Evolutionary conservation across 2,329 filamentous ascomycete genomes (phyloP).

Genomic region (Amauroascus niger): DNA sequence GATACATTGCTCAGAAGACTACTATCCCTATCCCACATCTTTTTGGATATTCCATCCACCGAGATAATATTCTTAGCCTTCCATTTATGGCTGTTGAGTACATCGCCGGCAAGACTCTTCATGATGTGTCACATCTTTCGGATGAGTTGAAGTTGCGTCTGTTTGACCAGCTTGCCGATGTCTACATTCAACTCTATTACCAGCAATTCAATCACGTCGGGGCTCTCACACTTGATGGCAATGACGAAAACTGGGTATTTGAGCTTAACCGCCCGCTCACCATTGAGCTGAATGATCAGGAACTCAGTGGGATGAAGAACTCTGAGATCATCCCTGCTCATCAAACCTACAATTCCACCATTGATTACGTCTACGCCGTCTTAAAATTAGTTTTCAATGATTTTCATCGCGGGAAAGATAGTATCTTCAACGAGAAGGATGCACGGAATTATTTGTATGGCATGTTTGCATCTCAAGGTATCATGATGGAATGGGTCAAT

Average conservation of each 20-base stretch:
- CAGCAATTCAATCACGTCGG: slow-evolving; percentile 11
- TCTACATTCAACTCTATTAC: slow-evolving; percentile 8
- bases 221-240: slow-evolving; percentile 6
- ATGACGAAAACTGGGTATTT: slow-evolving; percentile 12
- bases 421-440: slow-evolving; percentile 11
- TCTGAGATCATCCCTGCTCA: neutral
- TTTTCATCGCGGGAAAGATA: slow-evolving; percentile 9
- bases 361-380: slow-evolving; percentile 10
- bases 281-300: slow-evolving; percentile 9
- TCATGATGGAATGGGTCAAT: slow-evolving; percentile 13
- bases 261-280: slow-evolving; percentile 9
- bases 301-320: neutral
- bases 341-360: slow-evolving; percentile 8
- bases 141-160: neutral
- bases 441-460: slow-evolving; percentile 11
- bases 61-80: slow-evolving; percentile 12
- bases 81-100: slow-evolving; percentile 12
- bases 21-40: slow-evolving; percentile 19
- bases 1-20: slow-evolving; percentile 17
- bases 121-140: neutral
- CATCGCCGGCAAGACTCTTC: slow-evolving; percentile 7
- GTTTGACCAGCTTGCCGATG: slow-evolving; percentile 4
- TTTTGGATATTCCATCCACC: slow-evolving; percentile 6
- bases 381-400: slow-evolving; percentile 10
- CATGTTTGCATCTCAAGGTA: neutral